Conservation (phyloP, 1,139 yeast species). For the Taphrina communis region DNA sequence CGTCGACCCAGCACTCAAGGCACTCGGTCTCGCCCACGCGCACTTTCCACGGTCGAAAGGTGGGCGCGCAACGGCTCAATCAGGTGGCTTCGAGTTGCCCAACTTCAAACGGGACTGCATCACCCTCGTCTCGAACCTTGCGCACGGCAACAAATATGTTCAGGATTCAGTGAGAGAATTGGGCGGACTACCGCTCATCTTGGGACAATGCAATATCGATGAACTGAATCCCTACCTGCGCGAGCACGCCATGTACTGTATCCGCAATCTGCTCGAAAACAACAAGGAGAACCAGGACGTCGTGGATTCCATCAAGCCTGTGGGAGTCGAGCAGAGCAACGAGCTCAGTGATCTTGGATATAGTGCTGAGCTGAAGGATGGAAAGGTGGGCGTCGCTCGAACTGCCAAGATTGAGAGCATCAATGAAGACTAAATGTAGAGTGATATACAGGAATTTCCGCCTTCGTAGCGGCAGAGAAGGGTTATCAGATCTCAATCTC, state of each 20-base stretch:
- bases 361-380: conserved; percentile 24
- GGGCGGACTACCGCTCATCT: conserved; percentile 72
- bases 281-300: conserved; percentile 74
- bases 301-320: conserved; percentile 57
- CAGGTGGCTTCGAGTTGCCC: not conserved
- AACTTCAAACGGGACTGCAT: conserved; percentile 34
- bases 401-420: conserved; percentile 22
- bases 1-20: conserved; percentile 8
- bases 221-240: conserved; percentile 84
- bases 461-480: not conserved
- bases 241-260: conserved; percentile 80
- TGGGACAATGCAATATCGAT: conserved; percentile 85
- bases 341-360: conserved; percentile 26
- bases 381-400: conserved; percentile 20
- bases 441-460: not conserved
- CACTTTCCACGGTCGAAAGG: conserved; percentile 26
- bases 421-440: conserved; percentile 21
- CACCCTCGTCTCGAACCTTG: conserved; percentile 24
- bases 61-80: not conserved
- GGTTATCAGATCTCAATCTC: conserved; percentile 25
- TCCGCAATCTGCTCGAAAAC: conserved; percentile 67
- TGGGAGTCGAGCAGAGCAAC: conserved; percentile 18
- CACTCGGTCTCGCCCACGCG: conserved; percentile 24
- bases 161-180: conserved; percentile 72
- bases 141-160: conserved; percentile 26